Evolutionary conservation across 345 rosid genomes (phyloP), one percentile per base, ranked within the genome.

Genomic region (Eucalyptus sp.): DNA sequence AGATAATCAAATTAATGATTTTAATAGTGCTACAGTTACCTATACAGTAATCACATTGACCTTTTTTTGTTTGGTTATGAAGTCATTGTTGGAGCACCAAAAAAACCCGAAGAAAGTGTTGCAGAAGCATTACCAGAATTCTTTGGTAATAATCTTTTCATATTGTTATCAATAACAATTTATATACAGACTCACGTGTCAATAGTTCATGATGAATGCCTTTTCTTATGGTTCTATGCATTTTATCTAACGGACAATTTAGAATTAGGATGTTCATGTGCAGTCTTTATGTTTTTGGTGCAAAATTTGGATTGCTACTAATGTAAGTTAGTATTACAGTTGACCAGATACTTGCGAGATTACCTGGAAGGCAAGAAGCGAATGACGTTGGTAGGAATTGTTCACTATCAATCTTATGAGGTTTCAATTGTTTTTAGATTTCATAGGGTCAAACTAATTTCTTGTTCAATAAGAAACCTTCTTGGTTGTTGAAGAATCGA

Each of bases 31-130:
- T 76, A 76, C 84, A 41, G 15, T 76, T 76, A 76, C 48, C 11
- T 76, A 49, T 48, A 64, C 25, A 33, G 22, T 27, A 87, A 29
- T 33, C 29, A 15, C 43, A 71, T 44, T 5, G 25, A 68, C 43
- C 80, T 88, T 86, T 86, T 71, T 87, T 86, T 86, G 51, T 48
- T 88, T 44, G 88, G 58, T 79, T 86, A 89, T 90, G 66, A 89
- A 97, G 99, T 93, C 99, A 46, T 90, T 97, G 89, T 86, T 96
- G 92, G 99, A 97, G 94, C 96, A 94, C 92, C 99, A 97, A 90
- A 97, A 95, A 92, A 96, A 96, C 84, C 94, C 97, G 84, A 97
- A 93, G 95, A 96, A 92, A 91, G 96, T 96, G 87, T 89, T 97
- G 89, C 97, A 95, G 92, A 96, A 95, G 93, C 99, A 97, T 93